Evolutionary conservation across 2,329 filamentous ascomycete species (phyloP), one percentile per base, ranked within the genome.

Genomic region (Aspergillus brunneoviolaceus): DNA sequence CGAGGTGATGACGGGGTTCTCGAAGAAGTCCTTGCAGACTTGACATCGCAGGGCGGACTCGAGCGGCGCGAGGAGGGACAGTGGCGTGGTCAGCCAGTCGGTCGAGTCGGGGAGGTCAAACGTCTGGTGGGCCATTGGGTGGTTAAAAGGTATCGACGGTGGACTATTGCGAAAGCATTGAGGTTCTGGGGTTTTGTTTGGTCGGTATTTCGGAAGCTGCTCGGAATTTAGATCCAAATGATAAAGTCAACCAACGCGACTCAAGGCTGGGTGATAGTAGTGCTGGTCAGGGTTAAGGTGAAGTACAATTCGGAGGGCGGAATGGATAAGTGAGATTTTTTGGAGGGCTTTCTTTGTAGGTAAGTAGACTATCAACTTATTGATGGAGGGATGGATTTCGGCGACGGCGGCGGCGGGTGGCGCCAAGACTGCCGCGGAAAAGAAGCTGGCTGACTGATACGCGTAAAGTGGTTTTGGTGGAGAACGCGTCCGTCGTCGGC

Each of bases 1-100:
- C 1, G 91, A 90, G 0, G 95, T 99, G 63, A 97, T 89, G 85
- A 99, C 95, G 0, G 95, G 95, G 54, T 92, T 96, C 62, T 87
- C 87, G 80, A 91, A 98, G 77, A 98, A 96, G 76, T 99, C 96
- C 74, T 98, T 98, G 85, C 95, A 99, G 61, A 99, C 90, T 76
- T 98, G 91, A 77, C 95, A 99, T 68, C 95, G 91, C 21, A 99
- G 82, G 3, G 92, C 87, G 61, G 89, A 87, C 71, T 99, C 95
- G 63, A 99, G 70, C 51, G 76, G 76, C 59, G 76, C 72, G 48
- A 81, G 72, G 35, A 73, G 65, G 14, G 73, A 71, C 57, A 82
- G 74, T 49, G 80, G 79, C 48, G 80, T 81, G 47, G 70, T 67
- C 51, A 82, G 72, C 80, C 80, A 82, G 70, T 82, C 79, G 51